Evolutionary conservation across 352 stramenopile genomes (phyloP).

Genomic region (Phytopythium cucurbitacearum): DNA sequence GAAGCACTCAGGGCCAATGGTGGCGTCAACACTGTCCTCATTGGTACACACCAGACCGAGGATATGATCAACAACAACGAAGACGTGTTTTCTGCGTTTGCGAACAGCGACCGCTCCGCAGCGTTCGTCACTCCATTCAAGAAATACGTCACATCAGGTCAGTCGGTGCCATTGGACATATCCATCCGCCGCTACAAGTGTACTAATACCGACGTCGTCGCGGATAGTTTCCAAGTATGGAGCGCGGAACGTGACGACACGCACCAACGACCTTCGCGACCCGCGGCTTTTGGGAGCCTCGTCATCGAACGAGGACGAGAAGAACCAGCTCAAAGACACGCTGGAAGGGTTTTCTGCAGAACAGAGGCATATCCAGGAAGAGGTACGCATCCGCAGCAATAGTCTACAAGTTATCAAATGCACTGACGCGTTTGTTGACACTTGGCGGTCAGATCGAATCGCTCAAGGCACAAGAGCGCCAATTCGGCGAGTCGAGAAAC

Average conservation of each 20-base stretch:
- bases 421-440: neutral
- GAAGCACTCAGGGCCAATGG: constrained; percentile 65
- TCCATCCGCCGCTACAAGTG: neutral
- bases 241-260: constrained; percentile 78
- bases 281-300: constrained; percentile 61
- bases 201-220: neutral
- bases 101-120: constrained; percentile 50
- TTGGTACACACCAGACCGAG: constrained; percentile 70
- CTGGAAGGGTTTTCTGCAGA: constrained; percentile 37
- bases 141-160: constrained; percentile 82
- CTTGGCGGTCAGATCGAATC: constrained; percentile 30
- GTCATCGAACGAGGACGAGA: constrained; percentile 77
- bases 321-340: constrained; percentile 46
- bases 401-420: neutral
- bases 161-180: neutral
- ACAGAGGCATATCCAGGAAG: constrained; percentile 41
- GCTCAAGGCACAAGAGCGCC: constrained; percentile 61
- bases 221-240: constrained; percentile 76
- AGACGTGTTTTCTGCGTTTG: constrained; percentile 59
- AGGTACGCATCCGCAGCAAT: constrained; percentile 23
- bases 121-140: constrained; percentile 82
- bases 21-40: constrained; percentile 74
- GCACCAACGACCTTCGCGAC: constrained; percentile 75
- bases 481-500: constrained; percentile 54
- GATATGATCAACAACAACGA: constrained; percentile 67